Conservation (phyloP, 768 basidiomycete species). For the Cyclocybe aegerita region DNA sequence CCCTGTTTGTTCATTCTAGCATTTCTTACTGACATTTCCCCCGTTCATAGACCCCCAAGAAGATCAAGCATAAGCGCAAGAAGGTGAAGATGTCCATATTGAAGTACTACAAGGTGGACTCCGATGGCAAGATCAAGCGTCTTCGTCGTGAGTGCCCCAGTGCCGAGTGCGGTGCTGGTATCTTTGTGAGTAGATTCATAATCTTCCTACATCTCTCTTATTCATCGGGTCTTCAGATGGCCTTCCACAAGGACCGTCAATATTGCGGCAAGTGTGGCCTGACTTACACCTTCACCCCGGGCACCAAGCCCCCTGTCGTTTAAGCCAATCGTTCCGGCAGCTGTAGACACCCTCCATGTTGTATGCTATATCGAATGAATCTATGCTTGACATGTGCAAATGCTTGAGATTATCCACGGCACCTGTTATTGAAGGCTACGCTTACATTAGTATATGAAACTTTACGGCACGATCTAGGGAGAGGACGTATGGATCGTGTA, state of each 20-base stretch:
- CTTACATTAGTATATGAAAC: too few species aligned
- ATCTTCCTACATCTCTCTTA: not conserved
- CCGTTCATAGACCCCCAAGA: slow-evolving; percentile 82
- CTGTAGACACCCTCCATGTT: not conserved
- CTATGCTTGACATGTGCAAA: not conserved
- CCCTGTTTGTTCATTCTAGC: not conserved
- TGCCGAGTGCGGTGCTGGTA: slow-evolving; percentile 81
- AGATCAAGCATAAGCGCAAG: slow-evolving; percentile 99
- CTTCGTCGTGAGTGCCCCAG: slow-evolving; percentile 94
- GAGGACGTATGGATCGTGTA: too few species aligned
- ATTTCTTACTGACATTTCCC: slow-evolving; percentile 2
- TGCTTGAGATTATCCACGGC: too few species aligned
- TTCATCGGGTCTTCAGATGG: slow-evolving; percentile 67
- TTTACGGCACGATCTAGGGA: too few species aligned
- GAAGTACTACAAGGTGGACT: slow-evolving; percentile 99
- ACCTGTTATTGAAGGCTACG: too few species aligned
- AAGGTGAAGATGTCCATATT: slow-evolving; percentile 99
- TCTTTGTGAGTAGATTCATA: slow-evolving; percentile 59
- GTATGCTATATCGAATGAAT: too few species aligned
- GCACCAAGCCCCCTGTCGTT: slow-evolving; percentile 73
- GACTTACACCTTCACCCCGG: slow-evolving; percentile 83
- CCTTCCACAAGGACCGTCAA: slow-evolving; percentile 97
- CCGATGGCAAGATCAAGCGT: slow-evolving; percentile 99
- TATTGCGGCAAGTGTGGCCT: slow-evolving; percentile 96
- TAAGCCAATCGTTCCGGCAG: slow-evolving; percentile 31